A percentile compares a stretch with the other conserved stretches of the same genome.
Conservation (phyloP, 1,139 yeast species). For the Kodamaea alishanica region DNA sequence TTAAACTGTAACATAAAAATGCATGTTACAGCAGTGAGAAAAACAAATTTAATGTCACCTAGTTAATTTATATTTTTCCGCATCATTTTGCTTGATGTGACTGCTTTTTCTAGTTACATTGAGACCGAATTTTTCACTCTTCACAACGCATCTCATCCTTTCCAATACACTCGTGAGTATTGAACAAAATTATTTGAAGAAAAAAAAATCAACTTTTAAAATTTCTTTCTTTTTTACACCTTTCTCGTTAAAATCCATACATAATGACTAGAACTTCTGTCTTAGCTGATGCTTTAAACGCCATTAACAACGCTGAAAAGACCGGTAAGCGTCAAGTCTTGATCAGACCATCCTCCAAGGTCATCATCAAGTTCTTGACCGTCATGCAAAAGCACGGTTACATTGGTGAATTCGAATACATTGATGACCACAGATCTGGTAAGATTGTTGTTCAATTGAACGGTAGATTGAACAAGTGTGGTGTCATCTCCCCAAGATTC, state of each 20-base stretch:
- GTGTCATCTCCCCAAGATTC: slow-evolving; percentile 98
- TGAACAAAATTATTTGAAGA: background rate
- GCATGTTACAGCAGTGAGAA: slow-evolving; percentile 1
- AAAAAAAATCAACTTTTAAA: background rate
- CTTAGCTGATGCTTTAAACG: slow-evolving; percentile 97
- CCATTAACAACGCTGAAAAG: slow-evolving; percentile 99
- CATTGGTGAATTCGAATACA: slow-evolving; percentile 98
- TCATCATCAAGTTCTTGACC: slow-evolving; percentile 91
- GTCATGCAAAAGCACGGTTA: slow-evolving; percentile 99
- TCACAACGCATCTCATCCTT: no score
- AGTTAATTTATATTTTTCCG: no score
- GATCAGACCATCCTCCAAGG: slow-evolving; percentile 98
- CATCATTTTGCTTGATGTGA: slow-evolving; percentile 3
- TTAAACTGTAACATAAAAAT: background rate
- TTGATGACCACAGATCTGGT: slow-evolving; percentile 99
- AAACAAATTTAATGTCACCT: no score
- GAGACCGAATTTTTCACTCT: slow-evolving; percentile 1
- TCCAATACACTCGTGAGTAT: background rate
- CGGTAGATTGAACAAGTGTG: slow-evolving; percentile 98
- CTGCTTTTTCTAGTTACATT: slow-evolving; percentile 6
- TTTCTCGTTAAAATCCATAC: slow-evolving; percentile 3
- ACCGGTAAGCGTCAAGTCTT: slow-evolving; percentile 99
- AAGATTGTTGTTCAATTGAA: slow-evolving; percentile 94
- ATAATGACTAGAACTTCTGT: slow-evolving; percentile 97
- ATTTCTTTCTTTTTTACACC: background rate